Base-by-base conservation (phyloP, 2,329 filamentous ascomycete genomes). In the Fusarium verrucosum region DNA sequence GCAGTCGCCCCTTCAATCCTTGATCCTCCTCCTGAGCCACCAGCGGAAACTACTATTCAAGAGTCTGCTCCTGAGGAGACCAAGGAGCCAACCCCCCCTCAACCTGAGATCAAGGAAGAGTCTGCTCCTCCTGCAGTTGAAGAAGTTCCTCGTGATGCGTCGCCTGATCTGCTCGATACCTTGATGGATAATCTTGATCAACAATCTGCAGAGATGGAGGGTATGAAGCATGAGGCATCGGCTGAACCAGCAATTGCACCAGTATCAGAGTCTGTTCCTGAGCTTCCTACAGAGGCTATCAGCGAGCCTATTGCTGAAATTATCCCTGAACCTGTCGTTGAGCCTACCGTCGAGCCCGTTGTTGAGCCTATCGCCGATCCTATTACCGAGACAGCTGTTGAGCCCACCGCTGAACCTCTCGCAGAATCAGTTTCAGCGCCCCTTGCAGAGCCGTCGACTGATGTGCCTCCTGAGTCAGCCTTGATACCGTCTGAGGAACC, bases 111-210 rank as follows among this genome's bases (percentile, higher is more conserved):
- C 4, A 57, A 53, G 23, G 57, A 58, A 10, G 73, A 75, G 17
- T 50, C 49, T 17, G 73, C 73, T 28, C 72, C 54, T 30, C 74
- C 73, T 28, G 71, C 75, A 3, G 76, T 78, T 14, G 78, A 79
- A 32, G 55, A 58, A 17, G 14, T 43, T 19, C 17, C 28, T 36
- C 49, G 36, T 3, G 44, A 26, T 14, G 56, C 30, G 8, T 59
- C 57, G 23, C 75, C 78, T 9, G 80, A 83, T 66, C 52, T 83
- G 32, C 76, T 83, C 20, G 78, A 76, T n/a, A 79, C 76, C n/a
- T 69, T 82, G 2, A 78, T 83, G 65, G 75, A 79, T 2, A 81
- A 80, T 30, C 74, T 83, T 32, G 78, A 82, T 53, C 76, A 78
- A 28, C 79, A 81, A 55, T 71, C 65, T 10, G 53, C 33, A 30